Percentiles rank a stretch among this genome's conserved stretches.
phyloP scores from a whole-genome alignment of 176 grass and related monocot genomes.

The Aegilops speltoides region DNA sequence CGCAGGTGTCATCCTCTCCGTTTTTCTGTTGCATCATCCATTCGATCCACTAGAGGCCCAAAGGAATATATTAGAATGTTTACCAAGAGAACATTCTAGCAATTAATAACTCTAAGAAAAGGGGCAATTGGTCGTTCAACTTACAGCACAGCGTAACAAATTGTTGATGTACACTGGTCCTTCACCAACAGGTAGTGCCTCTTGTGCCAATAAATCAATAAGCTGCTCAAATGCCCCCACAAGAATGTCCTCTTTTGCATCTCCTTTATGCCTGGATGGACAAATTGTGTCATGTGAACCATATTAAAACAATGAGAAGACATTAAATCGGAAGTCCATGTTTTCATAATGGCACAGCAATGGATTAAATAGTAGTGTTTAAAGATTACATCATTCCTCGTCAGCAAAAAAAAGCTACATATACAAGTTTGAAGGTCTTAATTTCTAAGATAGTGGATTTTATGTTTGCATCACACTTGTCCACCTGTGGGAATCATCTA shows the following conservation, averaged over 20 bases:
- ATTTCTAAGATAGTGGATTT: background rate
- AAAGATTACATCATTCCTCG: background rate
- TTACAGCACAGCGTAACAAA: conserved; percentile 51
- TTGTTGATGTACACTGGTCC: conserved; percentile 12
- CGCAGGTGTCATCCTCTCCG: background rate
- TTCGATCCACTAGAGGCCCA: conserved; percentile 54
- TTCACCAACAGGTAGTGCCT: background rate
- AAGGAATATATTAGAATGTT: conserved; percentile 3
- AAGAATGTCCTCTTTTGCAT: conserved; percentile 38
- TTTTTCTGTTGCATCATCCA: conserved; percentile 57
- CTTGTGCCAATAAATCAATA: conserved; percentile 37
- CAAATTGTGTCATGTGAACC: background rate
- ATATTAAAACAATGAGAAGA: background rate
- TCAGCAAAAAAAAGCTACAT: background rate
- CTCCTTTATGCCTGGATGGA: conserved; percentile 27
- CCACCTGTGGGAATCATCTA: background rate
- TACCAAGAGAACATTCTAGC: background rate
- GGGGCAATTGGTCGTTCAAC: background rate
- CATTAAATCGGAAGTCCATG: background rate
- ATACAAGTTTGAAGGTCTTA: background rate
- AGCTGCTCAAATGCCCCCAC: conserved; percentile 40
- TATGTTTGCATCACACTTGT: background rate
- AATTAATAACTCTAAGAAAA: background rate
- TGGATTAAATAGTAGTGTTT: background rate
- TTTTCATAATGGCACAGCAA: background rate